phyloP scores from a whole-genome alignment of 768 basidiomycete genomes.

The Paxillus ammoniavirescens region DNA sequence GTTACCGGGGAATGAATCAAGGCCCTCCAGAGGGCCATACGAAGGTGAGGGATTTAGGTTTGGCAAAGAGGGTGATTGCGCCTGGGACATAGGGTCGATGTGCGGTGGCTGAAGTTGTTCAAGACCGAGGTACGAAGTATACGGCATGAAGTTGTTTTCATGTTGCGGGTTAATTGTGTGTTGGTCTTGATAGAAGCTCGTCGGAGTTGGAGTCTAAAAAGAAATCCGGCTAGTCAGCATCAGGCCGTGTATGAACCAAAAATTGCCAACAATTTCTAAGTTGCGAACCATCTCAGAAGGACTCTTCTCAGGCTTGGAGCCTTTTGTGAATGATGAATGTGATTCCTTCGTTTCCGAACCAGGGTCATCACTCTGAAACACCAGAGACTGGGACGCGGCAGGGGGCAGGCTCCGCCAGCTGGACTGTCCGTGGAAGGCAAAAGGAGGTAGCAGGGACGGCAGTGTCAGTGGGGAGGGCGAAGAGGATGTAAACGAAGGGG shows the following conservation, averaged over 20 bases:
- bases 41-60: not conserved
- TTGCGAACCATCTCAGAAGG: slow-evolving; percentile 23
- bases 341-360: slow-evolving; percentile 11
- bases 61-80: not conserved
- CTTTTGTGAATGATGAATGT: slow-evolving; percentile 22
- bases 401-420: not conserved
- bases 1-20: not conserved
- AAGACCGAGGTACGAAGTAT: not conserved
- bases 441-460: slow-evolving; percentile 15
- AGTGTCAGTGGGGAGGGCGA: slow-evolving; percentile 15
- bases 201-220: slow-evolving; percentile 27
- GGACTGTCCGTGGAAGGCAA: slow-evolving; percentile 7
- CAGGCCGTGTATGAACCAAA: not conserved
- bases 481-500: not conserved
- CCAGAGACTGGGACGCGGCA: slow-evolving; percentile 14
- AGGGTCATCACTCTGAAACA: slow-evolving; percentile 4
- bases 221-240: not conserved
- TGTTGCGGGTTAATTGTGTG: not conserved
- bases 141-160: not conserved
- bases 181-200: slow-evolving; percentile 13
- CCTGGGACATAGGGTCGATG: not conserved
- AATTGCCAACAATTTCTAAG: slow-evolving; percentile 28
- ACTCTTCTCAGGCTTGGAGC: slow-evolving; percentile 16
- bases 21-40: not conserved
- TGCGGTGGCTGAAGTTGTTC: slow-evolving; percentile 1